Evolutionary conservation across 768 basidiomycete genomes (phyloP).

Genomic region (Calocera viscosa): DNA sequence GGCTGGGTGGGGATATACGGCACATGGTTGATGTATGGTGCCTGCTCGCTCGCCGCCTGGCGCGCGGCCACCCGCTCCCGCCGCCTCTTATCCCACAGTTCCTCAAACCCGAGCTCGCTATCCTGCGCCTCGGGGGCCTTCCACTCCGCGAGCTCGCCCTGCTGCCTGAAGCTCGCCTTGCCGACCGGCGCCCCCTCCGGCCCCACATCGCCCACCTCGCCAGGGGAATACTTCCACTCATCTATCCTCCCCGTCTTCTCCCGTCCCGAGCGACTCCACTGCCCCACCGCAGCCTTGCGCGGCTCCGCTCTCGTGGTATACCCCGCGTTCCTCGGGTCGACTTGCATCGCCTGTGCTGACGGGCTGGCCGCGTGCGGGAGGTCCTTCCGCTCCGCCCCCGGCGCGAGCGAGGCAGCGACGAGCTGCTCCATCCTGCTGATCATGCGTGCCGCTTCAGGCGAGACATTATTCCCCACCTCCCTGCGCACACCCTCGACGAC

Average conservation of each 20-base stretch:
- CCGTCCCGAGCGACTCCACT: no score
- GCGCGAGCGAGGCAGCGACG: neutral
- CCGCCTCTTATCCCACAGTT: neutral
- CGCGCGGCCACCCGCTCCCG: neutral
- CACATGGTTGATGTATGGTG: no score
- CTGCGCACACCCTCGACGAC: slow-evolving; percentile 52
- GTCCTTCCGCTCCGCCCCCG: neutral
- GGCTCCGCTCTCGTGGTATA: no score
- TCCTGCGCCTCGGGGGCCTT: neutral
- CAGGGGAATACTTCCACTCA: neutral
- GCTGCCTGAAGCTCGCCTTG: neutral
- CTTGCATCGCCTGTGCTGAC: neutral
- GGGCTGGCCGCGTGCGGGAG: neutral
- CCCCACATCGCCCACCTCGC: neutral
- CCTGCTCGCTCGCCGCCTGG: no score
- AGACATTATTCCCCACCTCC: slow-evolving; percentile 33
- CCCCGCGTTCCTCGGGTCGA: no score
- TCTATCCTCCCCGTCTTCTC: neutral
- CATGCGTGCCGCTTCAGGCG: neutral
- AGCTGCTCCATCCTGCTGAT: neutral
- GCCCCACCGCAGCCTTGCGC: no score
- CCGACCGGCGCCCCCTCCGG: neutral
- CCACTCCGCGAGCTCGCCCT: neutral
- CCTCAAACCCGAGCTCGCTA: neutral
- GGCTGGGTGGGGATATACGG: no score